Evolutionary conservation across 2,329 filamentous ascomycete species (phyloP), one percentile per base, ranked within the genome.

Genomic region (Apiospora sp.): DNA sequence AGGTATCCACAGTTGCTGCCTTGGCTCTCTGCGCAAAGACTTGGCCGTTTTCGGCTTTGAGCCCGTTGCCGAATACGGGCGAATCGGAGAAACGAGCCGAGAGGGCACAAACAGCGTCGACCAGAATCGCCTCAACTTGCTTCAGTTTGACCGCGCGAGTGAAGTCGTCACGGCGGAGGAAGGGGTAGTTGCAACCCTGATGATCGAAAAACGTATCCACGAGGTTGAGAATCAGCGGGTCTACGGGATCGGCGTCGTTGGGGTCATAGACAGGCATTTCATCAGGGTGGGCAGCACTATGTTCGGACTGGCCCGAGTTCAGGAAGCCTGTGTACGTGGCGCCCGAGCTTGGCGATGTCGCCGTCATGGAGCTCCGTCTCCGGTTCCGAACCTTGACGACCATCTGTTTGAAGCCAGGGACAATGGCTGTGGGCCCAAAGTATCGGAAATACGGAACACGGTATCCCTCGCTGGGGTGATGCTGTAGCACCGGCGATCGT

Each of bases 381-480:
- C 90, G 86, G 73, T 92, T 91, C 73, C 92, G 88, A 43, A 95
- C 90, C 71, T 92, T 92, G 73, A 93, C 92, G 37, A 97, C 93
- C 94, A 97, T 97, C 81, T 97, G 94, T 82, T 97, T 97, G 84
- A 95, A 97, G 30, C 94, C 94, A 1, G 94, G 94, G 70, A 96
- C 94, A 78, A 97, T 97, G 74, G 94, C 95, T 0, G 95, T 97
- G 0, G 94, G 94, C 0, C 94, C 95, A 80, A 97, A 96, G 82
- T 96, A 97, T 73, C 95, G 88, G 78, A 97, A 97, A 80, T 96
- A 98, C 0, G 94, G 94, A 75, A 97, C 93, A 71, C 92, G 89
- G 78, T 92, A 86, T 74, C 89, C 86, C 80, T 88, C 86, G 43
- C 84, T 81, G 76, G 88, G 85, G 74, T 88, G 84, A 69, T 86